Evolutionary conservation across 257 asterid genomes (phyloP).

Genomic region (Solanum habrochaites): DNA sequence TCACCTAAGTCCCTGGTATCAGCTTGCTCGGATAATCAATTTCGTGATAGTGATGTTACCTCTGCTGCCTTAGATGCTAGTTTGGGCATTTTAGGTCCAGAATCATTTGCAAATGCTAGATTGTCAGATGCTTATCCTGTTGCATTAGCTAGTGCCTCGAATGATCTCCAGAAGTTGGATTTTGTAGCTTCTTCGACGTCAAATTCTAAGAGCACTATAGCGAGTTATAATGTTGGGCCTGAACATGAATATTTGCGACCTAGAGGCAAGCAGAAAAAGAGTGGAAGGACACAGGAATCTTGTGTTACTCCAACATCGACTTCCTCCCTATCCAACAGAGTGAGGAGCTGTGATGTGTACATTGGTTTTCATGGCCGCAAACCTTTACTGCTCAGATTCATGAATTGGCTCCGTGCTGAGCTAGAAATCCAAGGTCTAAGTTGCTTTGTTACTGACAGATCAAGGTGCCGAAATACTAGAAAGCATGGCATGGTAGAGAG

Average conservation of each 20-base stretch:
- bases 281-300: slow-evolving; percentile 33
- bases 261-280: slow-evolving; percentile 35
- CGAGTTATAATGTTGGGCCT: slow-evolving; percentile 24
- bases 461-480: slow-evolving; percentile 53
- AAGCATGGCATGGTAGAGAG: slow-evolving; percentile 57
- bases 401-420: slow-evolving; percentile 86
- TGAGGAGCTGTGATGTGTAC: slow-evolving; percentile 73
- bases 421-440: slow-evolving; percentile 77
- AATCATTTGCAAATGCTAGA: slow-evolving; percentile 19
- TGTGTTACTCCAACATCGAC: slow-evolving; percentile 35
- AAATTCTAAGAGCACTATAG: slow-evolving; percentile 30
- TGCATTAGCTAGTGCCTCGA: slow-evolving; percentile 21
- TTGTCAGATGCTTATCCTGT: slow-evolving; percentile 25
- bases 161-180: slow-evolving; percentile 34
- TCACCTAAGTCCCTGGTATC: slow-evolving; percentile 23
- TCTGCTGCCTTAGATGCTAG: slow-evolving; percentile 17
- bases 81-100: slow-evolving; percentile 22
- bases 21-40: slow-evolving; percentile 5
- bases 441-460: slow-evolving; percentile 69
- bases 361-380: slow-evolving; percentile 77
- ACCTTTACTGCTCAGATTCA: slow-evolving; percentile 46
- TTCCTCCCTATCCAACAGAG: slow-evolving; percentile 46
- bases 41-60: slow-evolving; percentile 8
- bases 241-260: slow-evolving; percentile 26
- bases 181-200: slow-evolving; percentile 42